These are phyloP conservation scores for Penicillium janthinellum DNA, from an alignment of 2,329 filamentous ascomycete species.

Conservation along the genomic window DNA sequence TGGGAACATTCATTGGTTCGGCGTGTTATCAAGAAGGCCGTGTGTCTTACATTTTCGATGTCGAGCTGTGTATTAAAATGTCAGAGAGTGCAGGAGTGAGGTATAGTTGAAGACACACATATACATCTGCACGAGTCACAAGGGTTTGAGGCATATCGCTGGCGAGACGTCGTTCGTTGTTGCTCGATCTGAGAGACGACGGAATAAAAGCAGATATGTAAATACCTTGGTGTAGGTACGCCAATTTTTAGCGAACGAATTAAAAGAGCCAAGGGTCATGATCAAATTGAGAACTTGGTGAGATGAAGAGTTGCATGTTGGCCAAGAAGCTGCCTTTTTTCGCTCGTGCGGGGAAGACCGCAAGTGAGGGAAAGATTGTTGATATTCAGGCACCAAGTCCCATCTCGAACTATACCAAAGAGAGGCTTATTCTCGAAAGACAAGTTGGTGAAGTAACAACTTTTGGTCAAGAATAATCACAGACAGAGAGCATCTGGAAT, in stretches of 20 bases:
- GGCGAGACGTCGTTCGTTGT: constrained; percentile 6
- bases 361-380: neutral
- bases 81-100: neutral
- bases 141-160: constrained; percentile 10
- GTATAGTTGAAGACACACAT: neutral
- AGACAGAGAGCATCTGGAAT: neutral
- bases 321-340: neutral
- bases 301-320: neutral
- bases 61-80: neutral
- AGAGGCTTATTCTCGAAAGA: neutral
- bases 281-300: neutral
- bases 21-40: neutral
- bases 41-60: constrained; percentile 9
- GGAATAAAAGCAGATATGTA: no score
- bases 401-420: neutral
- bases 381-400: neutral
- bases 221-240: no score
- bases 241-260: no score
- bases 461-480: neutral
- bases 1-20: neutral
- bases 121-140: constrained; percentile 13
- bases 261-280: neutral
- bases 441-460: neutral
- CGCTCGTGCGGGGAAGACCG: neutral
- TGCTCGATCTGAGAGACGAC: neutral